A percentile compares a stretch with the other conserved stretches of the same genome.
Conservation (phyloP, 495 filamentous ascomycete genomes). For the Neurospora sp. region DNA sequence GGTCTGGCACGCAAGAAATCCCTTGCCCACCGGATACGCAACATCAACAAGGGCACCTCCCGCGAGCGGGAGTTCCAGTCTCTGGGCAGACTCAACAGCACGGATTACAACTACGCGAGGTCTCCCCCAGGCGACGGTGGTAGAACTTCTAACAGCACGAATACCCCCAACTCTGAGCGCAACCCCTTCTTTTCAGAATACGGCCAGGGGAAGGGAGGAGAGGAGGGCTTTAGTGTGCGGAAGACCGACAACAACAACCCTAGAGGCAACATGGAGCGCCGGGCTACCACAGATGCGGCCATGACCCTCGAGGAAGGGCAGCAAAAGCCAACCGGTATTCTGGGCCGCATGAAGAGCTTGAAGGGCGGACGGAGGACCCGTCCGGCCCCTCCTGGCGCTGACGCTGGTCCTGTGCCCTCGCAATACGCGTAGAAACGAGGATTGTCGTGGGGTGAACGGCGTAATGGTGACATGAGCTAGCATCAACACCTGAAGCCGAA, state of each 20-base stretch:
- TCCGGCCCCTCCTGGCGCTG: conserved; percentile 21
- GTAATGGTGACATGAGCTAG: neutral
- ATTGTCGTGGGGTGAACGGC: neutral
- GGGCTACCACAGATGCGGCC: conserved; percentile 56
- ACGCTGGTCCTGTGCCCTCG: conserved; percentile 9
- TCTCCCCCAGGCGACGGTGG: conserved; percentile 41
- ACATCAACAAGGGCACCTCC: conserved; percentile 45
- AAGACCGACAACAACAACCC: conserved; percentile 43
- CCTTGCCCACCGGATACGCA: conserved; percentile 73
- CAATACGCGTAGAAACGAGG: conserved; percentile 14
- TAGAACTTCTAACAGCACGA: conserved; percentile 62
- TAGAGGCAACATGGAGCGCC: conserved; percentile 52
- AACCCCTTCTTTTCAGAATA: conserved; percentile 91
- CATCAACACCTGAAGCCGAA: neutral
- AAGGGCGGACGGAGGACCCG: conserved; percentile 46
- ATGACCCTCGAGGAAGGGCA: conserved; percentile 27
- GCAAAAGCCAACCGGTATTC: conserved; percentile 48
- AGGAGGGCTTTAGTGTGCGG: conserved; percentile 33
- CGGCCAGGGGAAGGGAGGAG: conserved; percentile 28
- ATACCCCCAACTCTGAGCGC: conserved; percentile 50
- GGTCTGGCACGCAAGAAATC: conserved; percentile 88
- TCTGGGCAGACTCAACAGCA: conserved; percentile 42
- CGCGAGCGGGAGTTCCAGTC: conserved; percentile 35
- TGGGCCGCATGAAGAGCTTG: conserved; percentile 82
- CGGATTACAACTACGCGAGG: conserved; percentile 29